A percentile compares a stretch with the other conserved stretches of the same genome.
phyloP scores from a whole-genome alignment of 345 rosid species.

The Linum trigynum region DNA sequence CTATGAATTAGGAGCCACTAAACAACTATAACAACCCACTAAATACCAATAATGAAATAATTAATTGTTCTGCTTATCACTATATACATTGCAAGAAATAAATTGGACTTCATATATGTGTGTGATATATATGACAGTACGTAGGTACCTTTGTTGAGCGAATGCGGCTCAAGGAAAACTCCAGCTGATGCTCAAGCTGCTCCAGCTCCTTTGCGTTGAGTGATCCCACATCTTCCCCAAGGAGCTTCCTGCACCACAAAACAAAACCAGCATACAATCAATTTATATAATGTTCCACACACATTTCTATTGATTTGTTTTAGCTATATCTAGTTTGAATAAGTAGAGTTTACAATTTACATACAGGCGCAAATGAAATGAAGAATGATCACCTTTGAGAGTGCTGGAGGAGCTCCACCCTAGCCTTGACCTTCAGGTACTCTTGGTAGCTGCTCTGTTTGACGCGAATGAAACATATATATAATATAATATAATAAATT shows the following conservation, averaged over 20 bases:
- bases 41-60: too few species aligned
- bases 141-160: conserved; percentile 58
- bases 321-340: too few species aligned
- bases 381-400: conserved; percentile 36
- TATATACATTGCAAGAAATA: too few species aligned
- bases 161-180: conserved; percentile 60
- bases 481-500: not conserved
- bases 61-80: too few species aligned
- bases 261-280: not conserved
- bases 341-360: too few species aligned
- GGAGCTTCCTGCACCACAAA: conserved; percentile 51
- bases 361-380: not conserved
- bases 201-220: conserved; percentile 57
- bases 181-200: conserved; percentile 67
- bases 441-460: conserved; percentile 48
- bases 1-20: too few species aligned
- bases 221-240: conserved; percentile 71
- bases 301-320: too few species aligned
- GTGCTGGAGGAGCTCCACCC: conserved; percentile 41
- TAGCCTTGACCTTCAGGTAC: conserved; percentile 45
- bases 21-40: too few species aligned
- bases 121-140: too few species aligned
- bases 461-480: not conserved
- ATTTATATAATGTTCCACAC: too few species aligned
- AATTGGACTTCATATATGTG: too few species aligned